Percentiles rank a stretch among this genome's conserved stretches.
phyloP scores from a whole-genome alignment of 176 grass and related monocot species.

The Avena sativa region DNA sequence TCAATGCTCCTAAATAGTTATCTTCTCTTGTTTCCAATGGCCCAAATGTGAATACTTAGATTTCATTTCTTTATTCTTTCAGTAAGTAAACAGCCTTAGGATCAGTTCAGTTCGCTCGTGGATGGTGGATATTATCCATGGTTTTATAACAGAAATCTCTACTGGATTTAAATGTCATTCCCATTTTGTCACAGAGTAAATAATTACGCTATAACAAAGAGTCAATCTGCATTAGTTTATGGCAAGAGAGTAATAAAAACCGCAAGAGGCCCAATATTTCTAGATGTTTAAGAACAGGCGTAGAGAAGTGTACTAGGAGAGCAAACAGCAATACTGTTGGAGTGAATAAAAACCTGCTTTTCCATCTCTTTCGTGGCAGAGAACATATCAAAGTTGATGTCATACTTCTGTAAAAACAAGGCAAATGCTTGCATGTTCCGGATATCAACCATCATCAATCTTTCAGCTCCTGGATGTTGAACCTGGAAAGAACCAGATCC shows the following conservation, averaged over 20 bases:
- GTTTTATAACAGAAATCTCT: constrained; percentile 9
- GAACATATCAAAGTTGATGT: constrained; percentile 95
- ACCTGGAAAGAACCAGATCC: constrained; percentile 60
- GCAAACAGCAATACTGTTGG: not conserved
- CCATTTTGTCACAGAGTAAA: not conserved
- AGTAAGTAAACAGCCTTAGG: not conserved
- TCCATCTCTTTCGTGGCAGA: constrained; percentile 94
- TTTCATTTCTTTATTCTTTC: constrained; percentile 20
- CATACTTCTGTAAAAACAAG: constrained; percentile 87
- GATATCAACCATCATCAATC: constrained; percentile 92
- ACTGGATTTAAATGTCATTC: not conserved
- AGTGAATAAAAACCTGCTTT: constrained; percentile 65
- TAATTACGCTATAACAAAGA: constrained; percentile 3
- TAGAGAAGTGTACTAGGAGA: constrained; percentile 15
- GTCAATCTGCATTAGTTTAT: not conserved
- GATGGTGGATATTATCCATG: not conserved
- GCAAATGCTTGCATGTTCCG: constrained; percentile 87
- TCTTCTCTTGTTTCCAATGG: constrained; percentile 26
- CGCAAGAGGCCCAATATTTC: not conserved
- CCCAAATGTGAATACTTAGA: not conserved
- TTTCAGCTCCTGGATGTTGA: constrained; percentile 92
- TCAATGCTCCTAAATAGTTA: constrained; percentile 10
- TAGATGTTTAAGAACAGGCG: constrained; percentile 3
- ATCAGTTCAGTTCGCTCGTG: constrained; percentile 17
- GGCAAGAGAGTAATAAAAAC: not conserved